phyloP scores from a whole-genome alignment of 805 yeast species.

The Blastobotrys chiropterorum region DNA sequence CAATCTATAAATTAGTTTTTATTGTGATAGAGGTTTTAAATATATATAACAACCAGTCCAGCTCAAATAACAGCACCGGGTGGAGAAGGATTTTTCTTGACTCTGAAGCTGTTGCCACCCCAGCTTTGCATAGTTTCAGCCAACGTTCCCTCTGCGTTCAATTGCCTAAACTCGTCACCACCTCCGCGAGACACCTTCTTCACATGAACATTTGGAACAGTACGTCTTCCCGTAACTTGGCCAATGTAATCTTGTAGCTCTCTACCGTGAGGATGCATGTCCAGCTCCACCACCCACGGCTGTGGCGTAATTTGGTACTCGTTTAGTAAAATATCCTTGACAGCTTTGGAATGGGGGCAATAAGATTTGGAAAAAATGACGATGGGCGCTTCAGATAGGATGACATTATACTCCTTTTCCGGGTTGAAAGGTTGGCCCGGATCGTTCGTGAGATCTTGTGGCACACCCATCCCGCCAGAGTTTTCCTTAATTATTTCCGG shows the following conservation, averaged over 20 bases:
- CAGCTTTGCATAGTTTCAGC: conserved; percentile 49
- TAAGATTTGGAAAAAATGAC: conserved; percentile 47
- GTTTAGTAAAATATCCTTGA: conserved; percentile 59
- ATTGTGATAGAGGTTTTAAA: neutral
- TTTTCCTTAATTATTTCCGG: conserved; percentile 8
- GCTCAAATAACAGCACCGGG: conserved; percentile 7
- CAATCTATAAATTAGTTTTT: neutral
- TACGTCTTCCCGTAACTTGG: conserved; percentile 63
- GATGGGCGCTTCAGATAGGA: conserved; percentile 53
- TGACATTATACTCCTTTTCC: conserved; percentile 48
- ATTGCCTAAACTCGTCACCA: conserved; percentile 64
- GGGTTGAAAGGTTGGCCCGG: conserved; percentile 39
- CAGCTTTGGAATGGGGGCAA: conserved; percentile 63
- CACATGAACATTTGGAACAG: conserved; percentile 86
- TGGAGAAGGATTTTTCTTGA: conserved; percentile 17
- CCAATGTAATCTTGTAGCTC: conserved; percentile 70
- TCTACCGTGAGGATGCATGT: conserved; percentile 67
- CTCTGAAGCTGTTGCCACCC: conserved; percentile 31
- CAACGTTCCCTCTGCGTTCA: conserved; percentile 55
- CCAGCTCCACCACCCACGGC: conserved; percentile 74
- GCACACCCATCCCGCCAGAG: conserved; percentile 14
- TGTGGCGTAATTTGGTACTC: conserved; percentile 67
- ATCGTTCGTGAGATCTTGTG: conserved; percentile 20
- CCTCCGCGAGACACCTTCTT: conserved; percentile 81
- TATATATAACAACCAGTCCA: neutral